Conservation (phyloP, 2,329 filamentous ascomycete species). For the Alternaria gansuensis region DNA sequence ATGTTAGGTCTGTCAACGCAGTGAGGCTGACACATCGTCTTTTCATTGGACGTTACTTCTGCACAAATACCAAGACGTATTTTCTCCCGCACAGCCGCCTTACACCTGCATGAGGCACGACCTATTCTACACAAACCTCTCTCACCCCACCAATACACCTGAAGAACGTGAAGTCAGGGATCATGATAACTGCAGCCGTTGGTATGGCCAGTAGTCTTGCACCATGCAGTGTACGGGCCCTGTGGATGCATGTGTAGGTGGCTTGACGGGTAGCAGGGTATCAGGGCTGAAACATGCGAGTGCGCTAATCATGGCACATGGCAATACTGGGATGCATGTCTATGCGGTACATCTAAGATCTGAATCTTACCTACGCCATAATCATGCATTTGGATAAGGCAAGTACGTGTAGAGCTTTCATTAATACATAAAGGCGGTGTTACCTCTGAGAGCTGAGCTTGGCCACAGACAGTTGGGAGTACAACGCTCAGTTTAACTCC, state of each 20-base stretch:
- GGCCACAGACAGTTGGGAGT: constrained; percentile 6
- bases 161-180: constrained; percentile 6
- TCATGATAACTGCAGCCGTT: constrained; percentile 12
- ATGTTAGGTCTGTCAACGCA: constrained; percentile 12
- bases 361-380: constrained; percentile 15
- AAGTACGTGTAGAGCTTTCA: constrained; percentile 1
- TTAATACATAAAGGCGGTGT: constrained; percentile 21
- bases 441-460: constrained; percentile 1
- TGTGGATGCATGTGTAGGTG: neutral
- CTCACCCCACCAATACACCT: neutral
- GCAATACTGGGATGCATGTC: constrained; percentile 5
- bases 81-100: constrained; percentile 10
- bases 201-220: neutral
- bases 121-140: neutral
- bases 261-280: constrained; percentile 9
- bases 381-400: constrained; percentile 5
- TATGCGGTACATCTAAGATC: constrained; percentile 16
- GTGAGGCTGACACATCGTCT: constrained; percentile 14
- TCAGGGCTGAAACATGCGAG: constrained; percentile 11
- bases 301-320: constrained; percentile 17
- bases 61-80: constrained; percentile 7
- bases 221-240: constrained; percentile 4
- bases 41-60: constrained; percentile 14
- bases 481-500: constrained; percentile 13
- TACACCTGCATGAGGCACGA: constrained; percentile 9